Percentiles rank a stretch among this genome's conserved stretches.
Conservation (phyloP, 306 rosid species). For the Vicia villosa region DNA sequence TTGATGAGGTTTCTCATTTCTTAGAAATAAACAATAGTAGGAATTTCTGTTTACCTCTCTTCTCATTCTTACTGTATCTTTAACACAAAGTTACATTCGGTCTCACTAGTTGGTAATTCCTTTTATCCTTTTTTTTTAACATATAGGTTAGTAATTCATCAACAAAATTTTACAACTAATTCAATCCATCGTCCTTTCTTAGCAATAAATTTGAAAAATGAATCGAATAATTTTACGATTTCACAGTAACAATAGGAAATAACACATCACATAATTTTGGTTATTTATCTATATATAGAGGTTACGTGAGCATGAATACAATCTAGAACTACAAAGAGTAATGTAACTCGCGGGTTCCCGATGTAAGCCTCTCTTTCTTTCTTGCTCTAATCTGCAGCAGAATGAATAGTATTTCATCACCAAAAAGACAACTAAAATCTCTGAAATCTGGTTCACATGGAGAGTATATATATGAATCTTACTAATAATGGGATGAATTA, state of each 20-base stretch:
- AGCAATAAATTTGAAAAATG: no score
- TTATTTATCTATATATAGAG: neutral
- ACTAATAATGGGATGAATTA: slow-evolving; percentile 46
- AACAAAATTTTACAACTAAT: no score
- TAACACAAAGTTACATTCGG: no score
- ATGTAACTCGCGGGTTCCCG: slow-evolving; percentile 42
- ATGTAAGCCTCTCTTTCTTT: slow-evolving; percentile 21
- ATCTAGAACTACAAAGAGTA: slow-evolving; percentile 18
- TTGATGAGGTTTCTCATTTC: no score
- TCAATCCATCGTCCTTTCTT: no score
- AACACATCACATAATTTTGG: neutral
- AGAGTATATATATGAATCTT: slow-evolving; percentile 29
- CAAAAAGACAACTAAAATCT: slow-evolving; percentile 34
- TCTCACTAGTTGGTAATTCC: no score
- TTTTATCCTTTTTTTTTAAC: no score
- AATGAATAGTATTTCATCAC: slow-evolving; percentile 33
- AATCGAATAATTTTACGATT: neutral
- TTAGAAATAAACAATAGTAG: no score
- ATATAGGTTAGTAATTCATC: no score
- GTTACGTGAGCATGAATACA: slow-evolving; percentile 26
- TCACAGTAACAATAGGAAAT: neutral
- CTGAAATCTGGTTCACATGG: slow-evolving; percentile 41
- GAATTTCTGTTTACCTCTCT: no score
- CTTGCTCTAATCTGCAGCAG: neutral
- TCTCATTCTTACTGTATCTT: no score